A percentile compares a stretch with the other conserved stretches of the same genome.
phyloP scores from a whole-genome alignment of 176 grass and related monocot genomes.

The Microstegium vimineum region DNA sequence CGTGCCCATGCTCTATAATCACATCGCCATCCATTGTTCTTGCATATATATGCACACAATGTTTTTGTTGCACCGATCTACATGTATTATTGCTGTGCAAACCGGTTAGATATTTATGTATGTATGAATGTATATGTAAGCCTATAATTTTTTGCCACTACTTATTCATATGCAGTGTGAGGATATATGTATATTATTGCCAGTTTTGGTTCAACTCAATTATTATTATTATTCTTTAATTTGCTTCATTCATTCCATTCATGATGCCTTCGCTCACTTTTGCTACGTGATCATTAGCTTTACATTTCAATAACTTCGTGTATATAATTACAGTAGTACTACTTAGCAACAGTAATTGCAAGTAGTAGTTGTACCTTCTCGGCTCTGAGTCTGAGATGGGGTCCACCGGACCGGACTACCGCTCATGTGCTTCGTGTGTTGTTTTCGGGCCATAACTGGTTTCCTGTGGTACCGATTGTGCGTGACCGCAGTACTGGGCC shows the following conservation, averaged over 20 bases:
- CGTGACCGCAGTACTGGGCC: not conserved
- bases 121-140: conserved; percentile 12
- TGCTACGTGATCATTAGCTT: no score
- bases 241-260: not conserved
- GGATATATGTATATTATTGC: not conserved
- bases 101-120: not conserved
- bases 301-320: not conserved
- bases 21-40: not conserved
- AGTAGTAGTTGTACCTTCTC: not conserved
- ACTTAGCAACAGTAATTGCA: not conserved
- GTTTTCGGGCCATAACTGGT: not conserved
- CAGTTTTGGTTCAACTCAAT: conserved; percentile 23
- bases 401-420: no score
- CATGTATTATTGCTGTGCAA: not conserved
- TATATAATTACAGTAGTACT: no score
- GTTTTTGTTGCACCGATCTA: not conserved
- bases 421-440: not conserved
- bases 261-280: no score
- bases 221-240: not conserved
- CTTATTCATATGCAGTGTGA: conserved; percentile 30
- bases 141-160: not conserved
- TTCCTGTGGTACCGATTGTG: conserved; percentile 2
- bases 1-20: not conserved
- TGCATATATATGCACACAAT: not conserved
- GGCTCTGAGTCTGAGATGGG: not conserved